Conservation (phyloP, 345 rosid species). For the Eucalyptus victrix region DNA sequence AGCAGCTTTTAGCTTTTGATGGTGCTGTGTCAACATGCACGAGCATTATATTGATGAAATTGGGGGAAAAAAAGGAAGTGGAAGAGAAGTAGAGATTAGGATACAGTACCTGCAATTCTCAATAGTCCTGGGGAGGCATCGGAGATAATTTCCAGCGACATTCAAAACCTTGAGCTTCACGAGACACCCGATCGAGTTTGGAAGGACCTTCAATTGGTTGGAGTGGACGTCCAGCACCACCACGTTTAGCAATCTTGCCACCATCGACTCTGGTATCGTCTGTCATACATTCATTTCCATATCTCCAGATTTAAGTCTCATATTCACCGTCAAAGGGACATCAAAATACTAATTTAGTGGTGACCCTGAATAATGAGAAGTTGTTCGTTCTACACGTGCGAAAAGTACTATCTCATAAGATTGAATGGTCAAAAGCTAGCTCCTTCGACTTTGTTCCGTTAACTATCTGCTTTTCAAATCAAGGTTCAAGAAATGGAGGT, state of each 20-base stretch:
- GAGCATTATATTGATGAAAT: not conserved
- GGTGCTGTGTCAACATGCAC: not conserved
- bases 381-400: not conserved
- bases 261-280: conserved; percentile 78
- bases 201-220: conserved; percentile 63
- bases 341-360: not conserved
- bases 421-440: not conserved
- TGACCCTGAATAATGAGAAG: not conserved
- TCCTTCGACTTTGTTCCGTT: not conserved
- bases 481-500: not conserved
- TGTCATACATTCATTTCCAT: conserved; percentile 1
- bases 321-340: not conserved
- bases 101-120: conserved; percentile 64
- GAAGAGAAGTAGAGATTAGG: not conserved
- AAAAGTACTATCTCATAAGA: not conserved
- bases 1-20: not conserved
- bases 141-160: conserved; percentile 68
- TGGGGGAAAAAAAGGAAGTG: not conserved
- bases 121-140: conserved; percentile 51
- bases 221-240: conserved; percentile 75
- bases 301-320: not conserved
- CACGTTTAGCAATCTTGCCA: conserved; percentile 69
- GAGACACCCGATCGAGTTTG: conserved; percentile 79
- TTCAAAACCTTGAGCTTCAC: conserved; percentile 71
- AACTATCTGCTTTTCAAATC: not conserved